phyloP scores from a whole-genome alignment of 139 green algal species.

The Yamagishiella unicocca region DNA sequence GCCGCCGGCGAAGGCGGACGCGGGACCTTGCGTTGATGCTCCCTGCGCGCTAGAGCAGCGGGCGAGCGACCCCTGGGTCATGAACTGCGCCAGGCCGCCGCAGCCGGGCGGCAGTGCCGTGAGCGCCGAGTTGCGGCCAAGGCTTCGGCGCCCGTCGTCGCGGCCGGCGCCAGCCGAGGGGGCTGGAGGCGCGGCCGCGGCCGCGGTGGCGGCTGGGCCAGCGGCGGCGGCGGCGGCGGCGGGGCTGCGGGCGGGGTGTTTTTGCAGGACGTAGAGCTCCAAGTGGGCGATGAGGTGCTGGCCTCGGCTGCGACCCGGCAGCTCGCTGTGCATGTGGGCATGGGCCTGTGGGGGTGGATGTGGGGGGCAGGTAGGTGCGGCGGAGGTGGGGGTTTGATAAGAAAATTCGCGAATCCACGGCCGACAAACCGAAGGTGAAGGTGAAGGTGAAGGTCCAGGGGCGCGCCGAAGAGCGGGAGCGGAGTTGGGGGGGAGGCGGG shows the following conservation, averaged over 20 bases:
- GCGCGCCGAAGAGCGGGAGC: too few relatives aligned
- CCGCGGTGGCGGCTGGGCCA: too few relatives aligned
- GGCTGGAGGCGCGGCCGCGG: too few relatives aligned
- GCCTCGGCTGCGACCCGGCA: conserved; percentile 30
- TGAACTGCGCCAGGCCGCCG: not conserved
- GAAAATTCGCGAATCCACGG: too few relatives aligned
- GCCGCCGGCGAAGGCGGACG: not conserved
- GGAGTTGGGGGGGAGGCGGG: too few relatives aligned
- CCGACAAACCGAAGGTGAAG: too few relatives aligned
- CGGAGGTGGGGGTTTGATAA: too few relatives aligned
- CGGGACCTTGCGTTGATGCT: not conserved
- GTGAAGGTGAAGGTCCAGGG: too few relatives aligned
- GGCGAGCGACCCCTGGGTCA: not conserved
- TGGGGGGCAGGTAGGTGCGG: not conserved
- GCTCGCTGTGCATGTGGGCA: not conserved
- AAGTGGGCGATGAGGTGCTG: conserved; percentile 42
- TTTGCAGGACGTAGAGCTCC: not conserved
- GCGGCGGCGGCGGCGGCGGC: not conserved
- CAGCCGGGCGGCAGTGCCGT: not conserved
- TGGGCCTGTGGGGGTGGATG: not conserved
- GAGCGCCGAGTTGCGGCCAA: not conserved
- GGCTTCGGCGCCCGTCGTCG: not conserved
- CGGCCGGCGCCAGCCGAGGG: not conserved
- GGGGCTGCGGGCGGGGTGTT: not conserved
- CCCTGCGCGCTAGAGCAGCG: not conserved